A percentile compares a stretch with the other conserved stretches of the same genome.
These are phyloP conservation scores for Fusarium sp. DNA, from an alignment of 2,329 filamentous ascomycete genomes.

Conservation along the genomic window DNA sequence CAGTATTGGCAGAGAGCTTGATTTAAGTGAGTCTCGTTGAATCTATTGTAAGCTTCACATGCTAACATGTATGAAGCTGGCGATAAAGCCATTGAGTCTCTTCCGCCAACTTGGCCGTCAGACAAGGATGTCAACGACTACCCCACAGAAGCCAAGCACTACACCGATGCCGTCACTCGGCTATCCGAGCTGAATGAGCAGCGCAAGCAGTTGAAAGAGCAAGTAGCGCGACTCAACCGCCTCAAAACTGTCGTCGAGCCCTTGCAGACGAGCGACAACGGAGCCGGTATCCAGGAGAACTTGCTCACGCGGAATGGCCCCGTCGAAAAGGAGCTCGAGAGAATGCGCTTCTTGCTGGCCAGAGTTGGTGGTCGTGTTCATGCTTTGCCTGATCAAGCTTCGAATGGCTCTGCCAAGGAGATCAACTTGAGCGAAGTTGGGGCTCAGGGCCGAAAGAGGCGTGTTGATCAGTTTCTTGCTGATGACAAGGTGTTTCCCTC, in stretches of 20 bases:
- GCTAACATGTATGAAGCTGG: constrained; percentile 49
- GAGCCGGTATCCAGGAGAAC: constrained; percentile 70
- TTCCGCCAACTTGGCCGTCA: constrained; percentile 61
- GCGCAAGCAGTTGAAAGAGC: constrained; percentile 50
- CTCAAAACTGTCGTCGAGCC: constrained; percentile 65
- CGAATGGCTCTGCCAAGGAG: constrained; percentile 1
- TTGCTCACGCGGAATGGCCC: constrained; percentile 73
- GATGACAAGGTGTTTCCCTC: constrained; percentile 41
- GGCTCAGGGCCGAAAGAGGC: constrained; percentile 37
- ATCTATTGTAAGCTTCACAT: rapidly evolving
- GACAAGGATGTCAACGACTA: constrained; percentile 51
- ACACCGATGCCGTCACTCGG: constrained; percentile 60
- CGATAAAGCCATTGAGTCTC: constrained; percentile 56
- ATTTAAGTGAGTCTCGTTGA: constrained; percentile 54
- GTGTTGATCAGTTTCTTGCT: constrained; percentile 43
- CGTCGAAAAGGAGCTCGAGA: constrained; percentile 74
- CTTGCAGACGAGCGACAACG: constrained; percentile 40
- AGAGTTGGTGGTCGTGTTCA: constrained; percentile 68
- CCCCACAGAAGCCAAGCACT: constrained; percentile 63
- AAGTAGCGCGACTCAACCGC: constrained; percentile 60
- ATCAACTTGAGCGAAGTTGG: constrained; percentile 24
- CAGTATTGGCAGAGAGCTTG: constrained; percentile 54
- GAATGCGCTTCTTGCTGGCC: constrained; percentile 72
- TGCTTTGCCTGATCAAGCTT: constrained; percentile 28
- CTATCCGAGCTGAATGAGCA: constrained; percentile 62